Conservation (phyloP, 805 yeast genomes). For the Lipomyces lipofer region DNA sequence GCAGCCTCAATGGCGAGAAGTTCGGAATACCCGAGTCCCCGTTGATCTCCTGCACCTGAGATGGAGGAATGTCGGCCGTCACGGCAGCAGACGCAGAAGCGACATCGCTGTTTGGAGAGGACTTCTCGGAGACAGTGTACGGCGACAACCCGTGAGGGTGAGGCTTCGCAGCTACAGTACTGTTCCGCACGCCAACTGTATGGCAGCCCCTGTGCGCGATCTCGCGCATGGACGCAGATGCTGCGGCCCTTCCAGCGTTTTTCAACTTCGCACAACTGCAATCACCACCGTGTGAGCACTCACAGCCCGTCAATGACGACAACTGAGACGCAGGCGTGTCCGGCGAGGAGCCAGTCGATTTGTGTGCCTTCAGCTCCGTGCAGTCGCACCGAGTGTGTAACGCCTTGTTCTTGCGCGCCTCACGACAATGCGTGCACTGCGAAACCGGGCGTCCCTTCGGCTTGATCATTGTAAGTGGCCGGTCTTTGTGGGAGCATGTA, state of each 20-base stretch:
- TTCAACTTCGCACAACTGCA: slow-evolving; percentile 27
- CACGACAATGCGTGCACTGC: slow-evolving; percentile 84
- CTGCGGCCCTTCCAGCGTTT: slow-evolving; percentile 24
- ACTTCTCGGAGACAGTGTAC: not conserved
- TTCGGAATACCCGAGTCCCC: not conserved
- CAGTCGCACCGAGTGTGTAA: slow-evolving; percentile 72
- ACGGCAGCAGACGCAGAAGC: too few relatives aligned
- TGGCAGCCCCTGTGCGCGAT: not conserved
- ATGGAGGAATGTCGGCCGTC: not conserved
- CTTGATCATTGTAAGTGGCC: slow-evolving; percentile 87
- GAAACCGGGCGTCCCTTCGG: slow-evolving; percentile 96
- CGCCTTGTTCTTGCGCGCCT: slow-evolving; percentile 64
- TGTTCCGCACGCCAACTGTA: slow-evolving; percentile 1
- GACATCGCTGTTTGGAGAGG: too few relatives aligned
- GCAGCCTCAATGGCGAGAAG: not conserved
- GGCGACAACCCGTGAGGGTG: slow-evolving; percentile 5
- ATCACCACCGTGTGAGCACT: slow-evolving; percentile 13
- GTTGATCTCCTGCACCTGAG: not conserved
- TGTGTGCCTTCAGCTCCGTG: slow-evolving; percentile 39
- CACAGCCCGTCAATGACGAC: slow-evolving; percentile 4
- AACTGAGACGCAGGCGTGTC: not conserved
- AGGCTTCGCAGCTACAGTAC: not conserved
- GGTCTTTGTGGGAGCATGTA: slow-evolving; percentile 88
- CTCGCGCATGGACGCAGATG: not conserved
- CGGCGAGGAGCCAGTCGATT: not conserved